Evolutionary conservation across 73 alveolate genomes (phyloP).

Genomic region (Breviolum minutum): DNA sequence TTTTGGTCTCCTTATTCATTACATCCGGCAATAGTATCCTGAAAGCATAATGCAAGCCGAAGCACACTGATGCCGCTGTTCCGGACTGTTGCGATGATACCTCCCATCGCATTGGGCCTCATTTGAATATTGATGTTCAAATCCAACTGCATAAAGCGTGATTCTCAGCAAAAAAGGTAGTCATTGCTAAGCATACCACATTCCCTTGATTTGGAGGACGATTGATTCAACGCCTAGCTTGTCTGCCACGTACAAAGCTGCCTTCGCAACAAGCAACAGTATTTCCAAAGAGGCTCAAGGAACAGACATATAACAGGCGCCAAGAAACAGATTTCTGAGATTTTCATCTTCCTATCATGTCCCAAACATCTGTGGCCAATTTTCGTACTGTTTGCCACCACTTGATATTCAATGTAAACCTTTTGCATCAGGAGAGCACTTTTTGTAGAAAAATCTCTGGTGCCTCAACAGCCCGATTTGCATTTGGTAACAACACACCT

Average conservation of each 20-base stretch:
- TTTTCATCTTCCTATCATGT: not conserved
- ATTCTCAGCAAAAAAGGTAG: not conserved
- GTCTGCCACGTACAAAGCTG: conserved; percentile 72
- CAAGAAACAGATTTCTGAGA: not conserved
- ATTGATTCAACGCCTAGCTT: conserved; percentile 64
- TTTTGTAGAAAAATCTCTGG: not conserved
- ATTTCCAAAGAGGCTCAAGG: too few species aligned
- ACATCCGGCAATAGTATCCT: too few species aligned
- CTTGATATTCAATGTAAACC: too few species aligned
- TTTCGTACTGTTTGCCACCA: too few species aligned
- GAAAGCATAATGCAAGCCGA: not conserved
- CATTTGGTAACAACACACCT: conserved; percentile 62
- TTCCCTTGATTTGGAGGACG: conserved; percentile 57
- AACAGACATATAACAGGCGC: too few species aligned
- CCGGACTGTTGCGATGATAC: conserved; percentile 84
- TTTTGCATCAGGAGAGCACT: not conserved
- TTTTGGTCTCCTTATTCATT: too few species aligned
- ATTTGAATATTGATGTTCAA: not conserved
- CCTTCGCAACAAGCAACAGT: not conserved
- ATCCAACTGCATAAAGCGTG: not conserved
- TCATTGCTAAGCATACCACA: not conserved
- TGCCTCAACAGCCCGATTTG: conserved; percentile 76
- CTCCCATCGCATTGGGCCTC: conserved; percentile 57
- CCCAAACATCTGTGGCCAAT: not conserved
- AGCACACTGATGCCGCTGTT: conserved; percentile 9